These are phyloP conservation scores for Melampsora americana DNA, from an alignment of 1,284 basidiomycete species.

Conservation along the genomic window DNA sequence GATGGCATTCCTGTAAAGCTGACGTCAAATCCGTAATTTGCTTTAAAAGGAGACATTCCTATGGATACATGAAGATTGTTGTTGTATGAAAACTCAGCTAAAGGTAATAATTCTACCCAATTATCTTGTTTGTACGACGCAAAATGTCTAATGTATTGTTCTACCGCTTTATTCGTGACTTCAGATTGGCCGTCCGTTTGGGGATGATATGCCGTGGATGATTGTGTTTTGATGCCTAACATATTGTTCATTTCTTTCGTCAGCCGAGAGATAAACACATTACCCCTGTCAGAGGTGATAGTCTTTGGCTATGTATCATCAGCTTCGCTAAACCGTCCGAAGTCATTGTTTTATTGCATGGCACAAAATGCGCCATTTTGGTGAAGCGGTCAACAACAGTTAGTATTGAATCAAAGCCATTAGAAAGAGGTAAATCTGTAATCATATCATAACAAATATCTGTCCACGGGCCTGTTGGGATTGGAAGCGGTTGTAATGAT, in stretches of 20 bases:
- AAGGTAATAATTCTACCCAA: no score
- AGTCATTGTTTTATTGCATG: conserved; percentile 5
- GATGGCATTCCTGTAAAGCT: background rate
- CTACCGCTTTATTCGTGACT: no score
- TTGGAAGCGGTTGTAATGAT: conserved; percentile 54
- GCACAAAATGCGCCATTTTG: conserved; percentile 21
- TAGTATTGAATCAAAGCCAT: conserved; percentile 41
- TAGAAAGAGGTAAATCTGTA: conserved; percentile 55
- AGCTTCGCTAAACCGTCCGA: background rate
- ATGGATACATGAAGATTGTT: no score
- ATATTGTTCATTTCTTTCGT: background rate
- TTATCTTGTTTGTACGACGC: no score
- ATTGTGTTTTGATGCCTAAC: background rate
- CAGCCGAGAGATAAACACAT: no score
- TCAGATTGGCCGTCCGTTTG: no score
- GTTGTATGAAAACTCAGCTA: no score
- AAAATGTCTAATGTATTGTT: no score
- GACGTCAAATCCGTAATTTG: background rate
- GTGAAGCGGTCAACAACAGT: conserved; percentile 10
- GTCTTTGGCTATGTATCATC: no score
- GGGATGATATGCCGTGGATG: background rate
- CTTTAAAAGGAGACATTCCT: background rate
- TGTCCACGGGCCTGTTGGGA: no score
- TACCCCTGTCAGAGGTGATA: no score
- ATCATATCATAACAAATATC: conserved; percentile 59